These are phyloP conservation scores for Massariosphaeria phaeospora DNA, from an alignment of 495 filamentous ascomycete species.

Conservation along the genomic window DNA sequence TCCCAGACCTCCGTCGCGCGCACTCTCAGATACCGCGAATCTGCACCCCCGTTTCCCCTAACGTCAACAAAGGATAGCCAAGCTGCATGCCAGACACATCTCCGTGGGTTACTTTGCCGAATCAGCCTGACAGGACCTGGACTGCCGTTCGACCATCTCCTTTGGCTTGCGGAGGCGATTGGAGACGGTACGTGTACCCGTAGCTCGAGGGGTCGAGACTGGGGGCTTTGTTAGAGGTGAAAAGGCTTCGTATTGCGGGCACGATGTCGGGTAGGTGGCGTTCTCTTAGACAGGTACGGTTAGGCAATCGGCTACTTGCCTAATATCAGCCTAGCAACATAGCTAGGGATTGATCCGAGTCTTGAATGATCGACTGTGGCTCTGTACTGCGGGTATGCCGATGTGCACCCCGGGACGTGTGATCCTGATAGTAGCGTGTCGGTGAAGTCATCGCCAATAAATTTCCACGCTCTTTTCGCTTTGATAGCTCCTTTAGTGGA, in stretches of 20 bases:
- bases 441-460: neutral
- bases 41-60: slow-evolving; percentile 9
- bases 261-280: slow-evolving; percentile 18
- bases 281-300: neutral
- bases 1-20: slow-evolving; percentile 4
- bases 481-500: slow-evolving; percentile 6
- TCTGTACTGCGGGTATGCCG: slow-evolving; percentile 4
- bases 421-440: neutral
- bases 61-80: slow-evolving; percentile 16
- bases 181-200: slow-evolving; percentile 12
- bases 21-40: neutral
- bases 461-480: slow-evolving; percentile 13
- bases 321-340: neutral
- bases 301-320: slow-evolving; percentile 7
- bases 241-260: slow-evolving; percentile 12
- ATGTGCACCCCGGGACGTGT: neutral
- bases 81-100: slow-evolving; percentile 13
- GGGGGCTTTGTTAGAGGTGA: slow-evolving; percentile 18
- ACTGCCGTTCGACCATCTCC: slow-evolving; percentile 3
- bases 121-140: slow-evolving; percentile 23
- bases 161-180: neutral
- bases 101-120: slow-evolving; percentile 14
- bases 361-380: slow-evolving; percentile 4
- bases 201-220: neutral
- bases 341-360: slow-evolving; percentile 2